Evolutionary conservation across 192 early-diverging fungal species (phyloP), one percentile per base, ranked within the genome.

Genomic region (Entomortierella lignicola): DNA sequence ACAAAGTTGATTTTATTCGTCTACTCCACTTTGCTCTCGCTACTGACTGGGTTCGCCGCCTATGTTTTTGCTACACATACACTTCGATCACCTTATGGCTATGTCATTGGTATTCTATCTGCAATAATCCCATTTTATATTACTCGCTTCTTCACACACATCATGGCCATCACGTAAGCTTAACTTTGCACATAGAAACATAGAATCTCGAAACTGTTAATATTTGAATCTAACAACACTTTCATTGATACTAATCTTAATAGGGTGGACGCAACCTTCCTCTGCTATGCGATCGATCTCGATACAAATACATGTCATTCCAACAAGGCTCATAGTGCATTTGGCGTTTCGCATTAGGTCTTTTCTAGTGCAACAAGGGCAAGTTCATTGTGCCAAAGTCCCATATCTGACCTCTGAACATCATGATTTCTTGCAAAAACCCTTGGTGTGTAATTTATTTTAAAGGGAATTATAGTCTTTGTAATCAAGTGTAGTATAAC

Each of bases 201-300:
- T 41, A 15, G 32, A 30, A 3, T 2, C 15, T n/a, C 4, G 12
- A 37, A n/a, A n/a, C 11, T 34, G 29, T 2, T 56, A 11, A 29
- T 12, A 12, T 12, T 15, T 47, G 12, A 47, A 47, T 47, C 44
- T 47, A 47, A 47, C 17, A 47, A 20, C 12, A 47, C 15, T 47
- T 20, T 11, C 20, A 20, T 15, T 15, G 17, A 20, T 27, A 11
- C 55, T 54, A 7, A 21, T 55, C 0, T 34, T 27, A 66, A 59
- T 81, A 94, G 92, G 26, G 82, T 94, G 18, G 92, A 95, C 75
- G 89, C 93, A 0, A 88, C 87, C 2, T 94, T 94, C 70, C 68
- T 95, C n/a, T 93, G 92, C 67, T 95, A 93, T 72, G 85, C 92
- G 20, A 84, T 95, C 47, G 93, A 95, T 77, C 66, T 95, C n/a